Conservation (phyloP, 768 basidiomycete species). For the Gyrodon lividus region DNA sequence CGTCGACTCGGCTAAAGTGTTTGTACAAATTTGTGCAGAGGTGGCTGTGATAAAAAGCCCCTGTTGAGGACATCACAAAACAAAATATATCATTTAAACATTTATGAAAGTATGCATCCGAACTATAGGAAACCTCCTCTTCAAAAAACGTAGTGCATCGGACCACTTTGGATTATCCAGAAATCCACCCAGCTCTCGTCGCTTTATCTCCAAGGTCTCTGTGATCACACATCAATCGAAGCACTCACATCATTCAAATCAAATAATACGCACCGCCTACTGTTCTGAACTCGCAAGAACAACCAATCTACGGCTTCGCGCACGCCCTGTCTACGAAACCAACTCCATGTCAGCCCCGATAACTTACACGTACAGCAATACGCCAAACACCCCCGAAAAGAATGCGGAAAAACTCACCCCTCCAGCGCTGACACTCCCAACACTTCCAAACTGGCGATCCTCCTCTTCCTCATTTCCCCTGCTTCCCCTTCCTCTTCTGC, state of each 20-base stretch:
- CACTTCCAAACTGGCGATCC: slow-evolving; percentile 78
- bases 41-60: slow-evolving; percentile 18
- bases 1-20: neutral
- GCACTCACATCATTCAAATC: neutral
- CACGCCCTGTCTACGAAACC: slow-evolving; percentile 69
- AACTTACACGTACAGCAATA: neutral
- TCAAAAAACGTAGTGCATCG: too few species aligned
- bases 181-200: slow-evolving; percentile 10
- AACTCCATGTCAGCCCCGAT: neutral
- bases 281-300: slow-evolving; percentile 91
- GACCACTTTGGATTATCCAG: neutral
- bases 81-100: too few species aligned
- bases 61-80: neutral
- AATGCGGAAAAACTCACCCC: slow-evolving; percentile 54
- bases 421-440: slow-evolving; percentile 90
- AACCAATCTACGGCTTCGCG: slow-evolving; percentile 92
- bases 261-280: slow-evolving; percentile 50
- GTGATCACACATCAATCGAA: neutral
- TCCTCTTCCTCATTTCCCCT: slow-evolving; percentile 44
- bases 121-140: too few species aligned
- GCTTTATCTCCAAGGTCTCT: slow-evolving; percentile 22
- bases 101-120: too few species aligned
- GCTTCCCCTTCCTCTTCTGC: slow-evolving; percentile 48
- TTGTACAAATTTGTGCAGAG: neutral
- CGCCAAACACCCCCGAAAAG: neutral